Evolutionary conservation across 1,139 yeast species (phyloP).

Genomic region (Lipomyces yarrowii): DNA sequence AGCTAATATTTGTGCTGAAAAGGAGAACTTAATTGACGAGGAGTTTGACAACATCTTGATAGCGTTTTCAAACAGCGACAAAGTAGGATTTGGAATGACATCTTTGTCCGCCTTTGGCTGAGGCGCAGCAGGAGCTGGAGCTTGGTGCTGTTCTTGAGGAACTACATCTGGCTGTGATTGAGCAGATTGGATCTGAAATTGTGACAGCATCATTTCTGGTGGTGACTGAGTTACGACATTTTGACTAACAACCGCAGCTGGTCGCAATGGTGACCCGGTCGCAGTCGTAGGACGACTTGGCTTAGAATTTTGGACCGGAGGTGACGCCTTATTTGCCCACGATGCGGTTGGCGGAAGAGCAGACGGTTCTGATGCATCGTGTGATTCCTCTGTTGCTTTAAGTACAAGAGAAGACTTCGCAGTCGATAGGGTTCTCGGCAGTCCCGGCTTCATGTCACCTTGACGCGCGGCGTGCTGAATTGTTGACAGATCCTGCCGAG

Average conservation of each 20-base stretch:
- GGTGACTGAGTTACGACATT: background rate
- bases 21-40: conserved; percentile 40
- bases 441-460: conserved; percentile 17
- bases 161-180: conserved; percentile 15
- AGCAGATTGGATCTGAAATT: background rate
- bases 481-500: conserved; percentile 87
- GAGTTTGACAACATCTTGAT: conserved; percentile 41
- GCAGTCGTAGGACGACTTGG: conserved; percentile 15
- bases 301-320: conserved; percentile 37
- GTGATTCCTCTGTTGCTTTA: conserved; percentile 24
- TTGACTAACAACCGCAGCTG: background rate
- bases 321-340: conserved; percentile 49
- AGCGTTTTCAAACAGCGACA: conserved; percentile 44
- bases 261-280: conserved; percentile 5
- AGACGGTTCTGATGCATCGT: conserved; percentile 34
- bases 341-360: conserved; percentile 47
- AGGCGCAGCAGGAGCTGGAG: conserved; percentile 39
- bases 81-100: conserved; percentile 43
- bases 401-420: conserved; percentile 31
- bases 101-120: conserved; percentile 41
- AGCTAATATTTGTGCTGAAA: conserved; percentile 44
- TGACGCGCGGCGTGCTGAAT: conserved; percentile 56
- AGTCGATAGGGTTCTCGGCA: conserved; percentile 18
- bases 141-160: conserved; percentile 18
- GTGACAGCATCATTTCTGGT: background rate